Evolutionary conservation across 2,329 filamentous ascomycete genomes (phyloP).

Genomic region (Neofusicoccum sp.): DNA sequence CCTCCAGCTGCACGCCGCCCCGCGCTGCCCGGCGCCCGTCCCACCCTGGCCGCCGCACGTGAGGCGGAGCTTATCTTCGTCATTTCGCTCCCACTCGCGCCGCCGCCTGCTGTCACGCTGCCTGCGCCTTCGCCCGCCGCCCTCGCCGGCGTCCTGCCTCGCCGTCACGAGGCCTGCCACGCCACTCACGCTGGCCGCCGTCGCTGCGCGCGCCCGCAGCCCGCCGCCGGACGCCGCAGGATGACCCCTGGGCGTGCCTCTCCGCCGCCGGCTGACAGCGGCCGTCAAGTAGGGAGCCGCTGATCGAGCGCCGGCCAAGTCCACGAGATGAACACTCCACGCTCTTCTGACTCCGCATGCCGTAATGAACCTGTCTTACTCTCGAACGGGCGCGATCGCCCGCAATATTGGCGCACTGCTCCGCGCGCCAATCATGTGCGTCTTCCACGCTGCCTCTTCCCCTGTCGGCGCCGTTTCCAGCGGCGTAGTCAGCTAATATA

Average conservation of each 20-base stretch:
- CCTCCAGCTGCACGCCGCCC: neutral
- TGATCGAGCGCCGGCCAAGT: neutral
- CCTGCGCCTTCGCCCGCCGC: neutral
- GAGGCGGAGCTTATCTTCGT: slow-evolving; percentile 10
- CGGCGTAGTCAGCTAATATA: neutral
- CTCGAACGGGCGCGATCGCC: neutral
- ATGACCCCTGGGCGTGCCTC: slow-evolving; percentile 18
- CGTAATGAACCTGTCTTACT: neutral
- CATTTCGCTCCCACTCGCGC: neutral
- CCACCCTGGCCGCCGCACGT: slow-evolving; percentile 9
- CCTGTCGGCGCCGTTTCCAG: neutral
- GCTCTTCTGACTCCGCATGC: slow-evolving; percentile 9
- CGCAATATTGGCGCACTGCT: slow-evolving; percentile 7
- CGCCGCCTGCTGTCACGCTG: neutral
- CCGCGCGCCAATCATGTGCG: neutral
- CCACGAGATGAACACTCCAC: neutral
- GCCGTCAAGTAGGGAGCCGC: slow-evolving; percentile 2
- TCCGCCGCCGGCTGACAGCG: slow-evolving; percentile 9
- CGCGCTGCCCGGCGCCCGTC: neutral
- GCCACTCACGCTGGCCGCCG: slow-evolving; percentile 9
- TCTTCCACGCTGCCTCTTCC: neutral
- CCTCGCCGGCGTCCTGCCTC: neutral
- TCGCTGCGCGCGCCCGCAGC: neutral
- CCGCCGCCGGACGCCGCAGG: neutral
- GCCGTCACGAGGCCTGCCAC: slow-evolving; percentile 10